A percentile compares a stretch with the other conserved stretches of the same genome.
Evolutionary conservation across 2,329 filamentous ascomycete species (phyloP).

Genomic region (Scopulariopsis brevicaulis): DNA sequence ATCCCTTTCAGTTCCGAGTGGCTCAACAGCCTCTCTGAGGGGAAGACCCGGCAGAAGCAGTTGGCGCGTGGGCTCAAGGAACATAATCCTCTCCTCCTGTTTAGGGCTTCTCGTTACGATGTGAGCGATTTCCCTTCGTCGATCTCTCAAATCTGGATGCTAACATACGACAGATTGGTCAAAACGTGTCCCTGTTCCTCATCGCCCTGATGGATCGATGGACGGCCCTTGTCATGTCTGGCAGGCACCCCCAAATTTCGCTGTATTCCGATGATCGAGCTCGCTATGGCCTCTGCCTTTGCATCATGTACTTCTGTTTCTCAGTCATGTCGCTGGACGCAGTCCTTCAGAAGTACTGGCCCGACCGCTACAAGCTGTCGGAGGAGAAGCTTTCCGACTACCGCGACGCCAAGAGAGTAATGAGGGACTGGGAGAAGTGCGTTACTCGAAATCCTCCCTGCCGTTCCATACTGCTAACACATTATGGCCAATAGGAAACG

Average conservation of each 20-base stretch:
- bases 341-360: conserved; percentile 23
- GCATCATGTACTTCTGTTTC: conserved; percentile 25
- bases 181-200: conserved; percentile 23
- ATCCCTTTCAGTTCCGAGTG: conserved; percentile 20
- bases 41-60: conserved; percentile 20
- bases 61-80: conserved; percentile 23
- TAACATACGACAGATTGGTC: conserved; percentile 11
- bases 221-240: conserved; percentile 22
- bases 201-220: conserved; percentile 26
- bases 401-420: conserved; percentile 13
- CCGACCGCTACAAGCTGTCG: conserved; percentile 18
- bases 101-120: conserved; percentile 21
- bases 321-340: conserved; percentile 24
- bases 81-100: conserved; percentile 23
- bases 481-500: conserved; percentile 2
- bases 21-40: conserved; percentile 21
- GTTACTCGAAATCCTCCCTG: background rate
- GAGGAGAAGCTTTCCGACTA: conserved; percentile 18
- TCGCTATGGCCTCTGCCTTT: conserved; percentile 23
- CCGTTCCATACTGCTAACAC: background rate
- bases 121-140: background rate
- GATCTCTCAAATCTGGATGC: background rate
- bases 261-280: conserved; percentile 18
- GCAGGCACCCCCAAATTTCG: conserved; percentile 12
- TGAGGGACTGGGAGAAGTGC: conserved; percentile 8